Evolutionary conservation across 805 yeast species (phyloP).

Genomic region (Maudiozyma barnettii): DNA sequence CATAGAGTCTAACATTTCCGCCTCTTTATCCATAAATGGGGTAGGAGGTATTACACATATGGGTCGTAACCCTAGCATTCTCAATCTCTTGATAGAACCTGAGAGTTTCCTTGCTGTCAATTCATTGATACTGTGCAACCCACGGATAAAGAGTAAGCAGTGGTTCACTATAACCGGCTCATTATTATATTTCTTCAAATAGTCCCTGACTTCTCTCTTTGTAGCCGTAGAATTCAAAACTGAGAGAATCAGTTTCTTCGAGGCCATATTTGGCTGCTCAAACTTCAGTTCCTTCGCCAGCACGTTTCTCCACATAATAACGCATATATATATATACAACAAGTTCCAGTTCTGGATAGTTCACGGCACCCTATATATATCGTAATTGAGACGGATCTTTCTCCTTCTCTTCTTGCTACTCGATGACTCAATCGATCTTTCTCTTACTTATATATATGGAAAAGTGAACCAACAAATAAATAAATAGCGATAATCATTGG

Average conservation of each 20-base stretch:
- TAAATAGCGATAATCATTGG: neutral
- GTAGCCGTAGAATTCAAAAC: slow-evolving; percentile 87
- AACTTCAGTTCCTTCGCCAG: slow-evolving; percentile 7
- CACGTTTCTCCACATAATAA: slow-evolving; percentile 15
- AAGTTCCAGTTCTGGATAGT: too few species aligned
- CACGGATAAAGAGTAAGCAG: slow-evolving; percentile 24
- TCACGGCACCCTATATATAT: too few species aligned
- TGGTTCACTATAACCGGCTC: slow-evolving; percentile 14
- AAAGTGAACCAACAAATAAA: too few species aligned
- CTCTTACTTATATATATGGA: too few species aligned
- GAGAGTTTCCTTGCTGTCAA: slow-evolving; percentile 13
- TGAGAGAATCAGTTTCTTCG: slow-evolving; percentile 64
- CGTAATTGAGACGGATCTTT: too few species aligned
- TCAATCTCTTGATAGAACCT: slow-evolving; percentile 18
- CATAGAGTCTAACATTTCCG: slow-evolving; percentile 19
- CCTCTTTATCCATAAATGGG: slow-evolving; percentile 6
- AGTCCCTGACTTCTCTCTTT: slow-evolving; percentile 80
- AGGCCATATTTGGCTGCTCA: slow-evolving; percentile 22
- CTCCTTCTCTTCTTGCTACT: too few species aligned
- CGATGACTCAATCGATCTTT: neutral
- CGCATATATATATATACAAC: too few species aligned
- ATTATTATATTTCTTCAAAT: slow-evolving; percentile 54
- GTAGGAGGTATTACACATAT: slow-evolving; percentile 46
- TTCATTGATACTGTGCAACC: slow-evolving; percentile 7
- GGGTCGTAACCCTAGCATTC: slow-evolving; percentile 57